These are phyloP conservation scores for Phytophthora citricola DNA, from an alignment of 352 stramenopile species.

Conservation along the genomic window DNA sequence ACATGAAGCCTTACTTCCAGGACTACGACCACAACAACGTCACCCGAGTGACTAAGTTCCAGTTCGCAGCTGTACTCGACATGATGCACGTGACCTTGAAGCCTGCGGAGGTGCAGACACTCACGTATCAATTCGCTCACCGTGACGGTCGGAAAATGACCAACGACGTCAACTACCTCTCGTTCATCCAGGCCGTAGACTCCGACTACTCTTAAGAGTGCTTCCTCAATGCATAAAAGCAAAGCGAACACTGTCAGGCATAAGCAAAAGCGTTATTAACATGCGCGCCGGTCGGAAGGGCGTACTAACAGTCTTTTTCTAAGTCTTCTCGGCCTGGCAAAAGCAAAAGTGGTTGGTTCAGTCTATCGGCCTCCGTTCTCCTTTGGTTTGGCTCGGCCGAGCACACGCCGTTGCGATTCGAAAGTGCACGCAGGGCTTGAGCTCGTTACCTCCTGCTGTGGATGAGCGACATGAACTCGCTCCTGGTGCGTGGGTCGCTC, in stretches of 20 bases:
- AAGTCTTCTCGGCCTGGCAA: conserved; percentile 42
- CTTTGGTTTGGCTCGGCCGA: conserved; percentile 49
- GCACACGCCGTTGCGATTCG: conserved; percentile 49
- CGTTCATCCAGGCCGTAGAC: conserved; percentile 80
- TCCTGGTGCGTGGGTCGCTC: conserved; percentile 89
- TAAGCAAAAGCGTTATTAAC: conserved; percentile 35
- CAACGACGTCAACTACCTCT: conserved; percentile 81
- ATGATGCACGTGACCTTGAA: conserved; percentile 79
- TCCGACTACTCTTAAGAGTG: conserved; percentile 56
- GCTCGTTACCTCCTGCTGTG: conserved; percentile 71
- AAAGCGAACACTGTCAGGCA: conserved; percentile 1
- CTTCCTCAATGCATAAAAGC: neutral
- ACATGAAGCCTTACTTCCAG: conserved; percentile 91
- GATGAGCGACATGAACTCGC: conserved; percentile 91
- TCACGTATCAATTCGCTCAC: conserved; percentile 63
- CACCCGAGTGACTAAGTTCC: conserved; percentile 78
- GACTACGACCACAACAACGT: conserved; percentile 86
- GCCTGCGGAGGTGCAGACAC: conserved; percentile 55
- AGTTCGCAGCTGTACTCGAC: conserved; percentile 85
- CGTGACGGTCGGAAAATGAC: conserved; percentile 57
- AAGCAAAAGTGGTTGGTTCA: conserved; percentile 36
- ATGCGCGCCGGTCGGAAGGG: conserved; percentile 46
- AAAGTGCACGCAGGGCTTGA: conserved; percentile 7
- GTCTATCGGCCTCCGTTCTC: conserved; percentile 16
- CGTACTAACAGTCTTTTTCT: conserved; percentile 33